Conservation (phyloP, 805 yeast genomes). For the Candida mattraensis region DNA sequence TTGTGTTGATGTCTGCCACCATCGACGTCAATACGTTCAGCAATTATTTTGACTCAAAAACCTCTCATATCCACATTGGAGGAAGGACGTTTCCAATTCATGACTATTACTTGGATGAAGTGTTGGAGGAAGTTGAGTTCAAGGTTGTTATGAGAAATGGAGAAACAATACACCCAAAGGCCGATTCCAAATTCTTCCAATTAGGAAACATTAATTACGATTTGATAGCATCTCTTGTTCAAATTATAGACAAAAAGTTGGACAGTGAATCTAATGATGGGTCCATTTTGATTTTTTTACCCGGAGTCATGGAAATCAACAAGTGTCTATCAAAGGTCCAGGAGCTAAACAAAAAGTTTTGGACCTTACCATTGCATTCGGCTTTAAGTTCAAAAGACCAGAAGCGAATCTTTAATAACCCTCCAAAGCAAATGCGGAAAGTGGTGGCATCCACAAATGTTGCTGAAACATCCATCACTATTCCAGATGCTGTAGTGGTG, state of each 20-base stretch:
- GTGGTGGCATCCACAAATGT: constrained; percentile 89
- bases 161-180: constrained; percentile 52
- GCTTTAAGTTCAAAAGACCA: constrained; percentile 84
- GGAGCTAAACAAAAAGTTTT: constrained; percentile 26
- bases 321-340: constrained; percentile 50
- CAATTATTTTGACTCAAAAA: constrained; percentile 57
- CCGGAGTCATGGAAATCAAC: constrained; percentile 88
- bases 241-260: constrained; percentile 51
- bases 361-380: constrained; percentile 80
- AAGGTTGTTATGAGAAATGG: constrained; percentile 37
- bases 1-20: constrained; percentile 93
- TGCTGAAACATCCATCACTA: constrained; percentile 96
- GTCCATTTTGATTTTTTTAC: constrained; percentile 80
- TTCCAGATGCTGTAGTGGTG: constrained; percentile 91
- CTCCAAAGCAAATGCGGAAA: constrained; percentile 60
- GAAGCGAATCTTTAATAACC: constrained; percentile 62
- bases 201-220: constrained; percentile 74
- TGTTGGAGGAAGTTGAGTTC: constrained; percentile 59
- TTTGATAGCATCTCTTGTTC: constrained; percentile 57
- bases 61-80: constrained; percentile 72
- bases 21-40: constrained; percentile 70
- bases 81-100: constrained; percentile 93
- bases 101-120: constrained; percentile 70
- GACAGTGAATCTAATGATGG: constrained; percentile 48
- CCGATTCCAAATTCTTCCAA: constrained; percentile 65